Evolutionary conservation across 495 filamentous ascomycete species (phyloP), one percentile per base, ranked within the genome.

Genomic region (Symbiotaphrina buchneri): DNA sequence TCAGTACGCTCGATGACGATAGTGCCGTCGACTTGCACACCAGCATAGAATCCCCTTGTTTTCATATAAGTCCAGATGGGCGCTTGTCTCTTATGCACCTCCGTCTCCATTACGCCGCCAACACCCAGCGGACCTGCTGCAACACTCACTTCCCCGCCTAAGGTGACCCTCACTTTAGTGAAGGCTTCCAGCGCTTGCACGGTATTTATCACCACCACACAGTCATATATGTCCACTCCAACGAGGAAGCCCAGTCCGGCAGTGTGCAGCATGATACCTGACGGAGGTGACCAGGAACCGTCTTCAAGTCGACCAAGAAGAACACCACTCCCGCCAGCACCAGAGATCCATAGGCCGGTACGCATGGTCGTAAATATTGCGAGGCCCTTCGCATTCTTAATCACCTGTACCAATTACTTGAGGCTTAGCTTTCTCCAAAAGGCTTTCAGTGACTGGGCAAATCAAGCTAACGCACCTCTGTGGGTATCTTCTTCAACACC

Each of bases 311-410:
- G 65, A 13, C 64, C 83, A 30, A 90, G 59, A 28, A 93, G 58
- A 15, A 93, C 59, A 27, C 83, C 83, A 40, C 77, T 81, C 7
- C 76, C 76, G 18, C 82, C 81, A 5, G 82, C 82, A 19, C 83
- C 83, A 32, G 79, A 81, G 22, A 85, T 56, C 82, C 82, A 93
- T 11, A 93, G 61, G 21, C 83, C 83, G 11, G 81, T 81, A 30
- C 83, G 72, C 78, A 93, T 84, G 14, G 78, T 84, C 0, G 83
- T 90, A 55, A 93, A 93, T 38, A 93, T 73, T 17, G 79, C 81
- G 21, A 93, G 52, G 8, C 80, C 83, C 43, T 85, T 79, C 7
- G 83, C 82, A 50, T 76, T 71, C 42, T 73, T 64, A 33, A 93
- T 74, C 27, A 91, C 79, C 39, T 50, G 33, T 7, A 27, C 4